These are phyloP conservation scores for Purpureocillium takamizusanense DNA, from an alignment of 2,329 filamentous ascomycete genomes.

Conservation along the genomic window DNA sequence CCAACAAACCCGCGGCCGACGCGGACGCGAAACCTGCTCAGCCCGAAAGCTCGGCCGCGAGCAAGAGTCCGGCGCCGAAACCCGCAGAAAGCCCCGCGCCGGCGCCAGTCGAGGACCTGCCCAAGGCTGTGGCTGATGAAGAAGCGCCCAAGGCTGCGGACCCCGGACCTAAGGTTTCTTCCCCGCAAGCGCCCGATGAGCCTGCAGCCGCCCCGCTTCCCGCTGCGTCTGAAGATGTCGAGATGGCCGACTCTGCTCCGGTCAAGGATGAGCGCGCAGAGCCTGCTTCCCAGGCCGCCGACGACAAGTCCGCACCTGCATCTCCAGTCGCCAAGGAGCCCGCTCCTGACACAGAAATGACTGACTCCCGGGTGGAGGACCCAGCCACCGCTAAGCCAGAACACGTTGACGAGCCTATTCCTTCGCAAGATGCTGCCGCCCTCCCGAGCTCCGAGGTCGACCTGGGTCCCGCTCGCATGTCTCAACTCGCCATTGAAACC, in stretches of 20 bases:
- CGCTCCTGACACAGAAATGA: constrained; percentile 16
- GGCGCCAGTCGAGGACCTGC: neutral
- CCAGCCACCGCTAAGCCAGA: constrained; percentile 8
- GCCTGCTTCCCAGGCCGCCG: neutral
- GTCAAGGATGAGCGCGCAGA: constrained; percentile 1
- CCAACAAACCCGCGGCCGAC: constrained; percentile 5
- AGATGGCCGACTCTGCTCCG: constrained; percentile 13
- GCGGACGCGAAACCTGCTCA: neutral
- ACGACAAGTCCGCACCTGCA: too few species aligned
- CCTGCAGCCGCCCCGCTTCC: too few species aligned
- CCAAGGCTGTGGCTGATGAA: neutral
- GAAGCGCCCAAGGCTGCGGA: neutral
- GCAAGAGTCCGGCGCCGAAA: neutral
- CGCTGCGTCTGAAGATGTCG: constrained; percentile 12
- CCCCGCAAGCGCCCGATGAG: constrained; percentile 3
- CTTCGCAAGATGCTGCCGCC: constrained; percentile 11
- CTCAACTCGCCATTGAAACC: constrained; percentile 27
- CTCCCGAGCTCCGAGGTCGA: constrained; percentile 23
- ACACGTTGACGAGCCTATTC: constrained; percentile 5
- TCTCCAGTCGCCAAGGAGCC: neutral
- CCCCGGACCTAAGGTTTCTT: neutral
- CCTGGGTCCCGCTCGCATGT: constrained; percentile 25
- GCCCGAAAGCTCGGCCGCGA: neutral
- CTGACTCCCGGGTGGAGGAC: constrained; percentile 11
- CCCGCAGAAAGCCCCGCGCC: constrained; percentile 1